Percentiles rank a stretch among this genome's conserved stretches.
phyloP scores from a whole-genome alignment of 495 filamentous ascomycete species.

The Parachaetomium inaequale region DNA sequence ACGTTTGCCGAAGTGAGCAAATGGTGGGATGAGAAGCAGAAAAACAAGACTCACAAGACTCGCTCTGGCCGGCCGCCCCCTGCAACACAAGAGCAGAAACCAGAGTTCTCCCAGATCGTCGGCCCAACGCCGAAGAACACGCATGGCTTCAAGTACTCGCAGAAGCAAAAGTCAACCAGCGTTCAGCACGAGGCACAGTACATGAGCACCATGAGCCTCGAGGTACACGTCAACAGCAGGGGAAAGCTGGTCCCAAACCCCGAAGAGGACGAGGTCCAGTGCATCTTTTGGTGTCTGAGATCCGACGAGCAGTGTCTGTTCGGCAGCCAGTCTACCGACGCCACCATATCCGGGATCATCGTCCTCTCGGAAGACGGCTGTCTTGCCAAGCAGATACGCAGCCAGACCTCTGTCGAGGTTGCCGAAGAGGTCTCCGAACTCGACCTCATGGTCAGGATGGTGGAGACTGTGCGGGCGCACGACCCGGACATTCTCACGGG shows the following conservation, averaged over 20 bases:
- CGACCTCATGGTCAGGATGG: conserved; percentile 73
- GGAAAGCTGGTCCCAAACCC: conserved; percentile 79
- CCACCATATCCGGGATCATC: conserved; percentile 56
- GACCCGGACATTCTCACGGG: conserved; percentile 95
- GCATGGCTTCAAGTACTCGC: conserved; percentile 83
- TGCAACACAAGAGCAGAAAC: conserved; percentile 38
- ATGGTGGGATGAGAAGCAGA: conserved; percentile 56
- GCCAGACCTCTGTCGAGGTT: conserved; percentile 54
- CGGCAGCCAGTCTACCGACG: conserved; percentile 34
- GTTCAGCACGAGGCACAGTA: conserved; percentile 84
- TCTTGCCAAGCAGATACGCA: conserved; percentile 47
- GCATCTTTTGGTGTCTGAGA: conserved; percentile 86
- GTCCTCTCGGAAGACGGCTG: conserved; percentile 56
- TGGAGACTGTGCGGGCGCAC: conserved; percentile 76
- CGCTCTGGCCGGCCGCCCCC: conserved; percentile 47
- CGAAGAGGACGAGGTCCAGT: conserved; percentile 82
- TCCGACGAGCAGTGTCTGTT: conserved; percentile 54
- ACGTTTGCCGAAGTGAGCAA: conserved; percentile 62
- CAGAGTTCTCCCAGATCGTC: conserved; percentile 77
- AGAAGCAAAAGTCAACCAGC: conserved; percentile 68
- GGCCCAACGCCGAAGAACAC: conserved; percentile 83
- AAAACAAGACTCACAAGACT: conserved; percentile 39
- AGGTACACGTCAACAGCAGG: conserved; percentile 90
- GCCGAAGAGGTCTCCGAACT: conserved; percentile 75
- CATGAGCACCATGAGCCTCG: conserved; percentile 95